These are phyloP conservation scores for Fusarium tricinctum DNA, from an alignment of 2,329 filamentous ascomycete species.

Conservation along the genomic window DNA sequence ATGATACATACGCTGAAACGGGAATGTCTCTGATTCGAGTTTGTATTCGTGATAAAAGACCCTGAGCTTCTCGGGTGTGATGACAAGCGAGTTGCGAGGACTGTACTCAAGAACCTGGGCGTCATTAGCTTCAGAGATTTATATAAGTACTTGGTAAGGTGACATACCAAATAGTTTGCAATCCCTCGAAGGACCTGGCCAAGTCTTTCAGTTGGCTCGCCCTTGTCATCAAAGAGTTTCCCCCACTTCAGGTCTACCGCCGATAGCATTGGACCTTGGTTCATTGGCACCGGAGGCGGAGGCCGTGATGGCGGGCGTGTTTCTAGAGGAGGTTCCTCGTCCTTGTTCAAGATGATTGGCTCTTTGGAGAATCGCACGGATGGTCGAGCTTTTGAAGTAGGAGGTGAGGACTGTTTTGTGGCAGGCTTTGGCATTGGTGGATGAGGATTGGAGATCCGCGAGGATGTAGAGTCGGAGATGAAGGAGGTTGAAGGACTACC, in stretches of 20 bases:
- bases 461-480: slow-evolving; percentile 41
- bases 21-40: slow-evolving; percentile 75
- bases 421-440: slow-evolving; percentile 26
- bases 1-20: slow-evolving; percentile 71
- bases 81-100: slow-evolving; percentile 66
- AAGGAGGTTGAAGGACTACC: slow-evolving; percentile 39
- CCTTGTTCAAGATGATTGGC: slow-evolving; percentile 48
- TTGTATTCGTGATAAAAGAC: slow-evolving; percentile 78
- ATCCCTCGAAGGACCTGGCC: slow-evolving; percentile 80
- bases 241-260: slow-evolving; percentile 83
- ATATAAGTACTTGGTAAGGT: neutral
- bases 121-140: slow-evolving; percentile 6
- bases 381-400: slow-evolving; percentile 42
- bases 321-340: slow-evolving; percentile 19
- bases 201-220: slow-evolving; percentile 76
- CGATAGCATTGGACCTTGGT: slow-evolving; percentile 32
- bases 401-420: slow-evolving; percentile 10
- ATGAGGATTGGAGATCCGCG: slow-evolving; percentile 24
- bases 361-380: slow-evolving; percentile 53
- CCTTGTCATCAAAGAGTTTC: slow-evolving; percentile 76
- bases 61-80: slow-evolving; percentile 81
- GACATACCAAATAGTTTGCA: slow-evolving; percentile 77
- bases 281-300: slow-evolving; percentile 15
- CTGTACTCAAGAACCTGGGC: slow-evolving; percentile 52
- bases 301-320: slow-evolving; percentile 13